Conservation (phyloP, 1,139 yeast species). For the Geotrichum citri-aurantii region DNA sequence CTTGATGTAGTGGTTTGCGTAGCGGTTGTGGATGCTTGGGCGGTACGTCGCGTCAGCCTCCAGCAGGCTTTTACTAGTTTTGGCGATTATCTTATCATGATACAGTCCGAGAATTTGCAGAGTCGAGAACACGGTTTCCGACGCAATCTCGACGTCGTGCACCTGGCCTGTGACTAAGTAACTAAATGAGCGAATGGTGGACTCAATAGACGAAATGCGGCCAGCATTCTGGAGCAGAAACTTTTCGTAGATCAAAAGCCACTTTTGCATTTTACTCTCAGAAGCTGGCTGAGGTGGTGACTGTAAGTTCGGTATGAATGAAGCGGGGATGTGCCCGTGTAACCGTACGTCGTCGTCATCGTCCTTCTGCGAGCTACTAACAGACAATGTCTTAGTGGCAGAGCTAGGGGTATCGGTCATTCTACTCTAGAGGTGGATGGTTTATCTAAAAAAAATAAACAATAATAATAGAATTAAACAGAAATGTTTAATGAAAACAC, state of each 20-base stretch:
- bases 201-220: constrained; percentile 38
- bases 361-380: neutral
- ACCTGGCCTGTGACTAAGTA: constrained; percentile 40
- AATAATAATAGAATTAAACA: no score
- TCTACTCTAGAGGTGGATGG: no score
- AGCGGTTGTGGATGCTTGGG: constrained; percentile 34
- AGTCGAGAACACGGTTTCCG: constrained; percentile 34
- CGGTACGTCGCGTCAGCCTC: constrained; percentile 21
- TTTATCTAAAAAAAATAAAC: no score
- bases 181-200: constrained; percentile 36
- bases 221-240: constrained; percentile 37
- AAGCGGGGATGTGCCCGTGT: neutral
- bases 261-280: constrained; percentile 11
- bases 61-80: constrained; percentile 28
- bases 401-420: neutral
- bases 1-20: constrained; percentile 30
- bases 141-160: constrained; percentile 38
- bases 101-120: constrained; percentile 38
- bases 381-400: neutral
- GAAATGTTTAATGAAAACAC: no score
- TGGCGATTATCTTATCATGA: constrained; percentile 36
- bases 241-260: constrained; percentile 30
- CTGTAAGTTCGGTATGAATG: neutral
- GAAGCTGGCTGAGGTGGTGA: neutral
- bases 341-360: neutral